These are phyloP conservation scores for Trametes cinnabarina DNA, from an alignment of 768 basidiomycete species.

Conservation along the genomic window DNA sequence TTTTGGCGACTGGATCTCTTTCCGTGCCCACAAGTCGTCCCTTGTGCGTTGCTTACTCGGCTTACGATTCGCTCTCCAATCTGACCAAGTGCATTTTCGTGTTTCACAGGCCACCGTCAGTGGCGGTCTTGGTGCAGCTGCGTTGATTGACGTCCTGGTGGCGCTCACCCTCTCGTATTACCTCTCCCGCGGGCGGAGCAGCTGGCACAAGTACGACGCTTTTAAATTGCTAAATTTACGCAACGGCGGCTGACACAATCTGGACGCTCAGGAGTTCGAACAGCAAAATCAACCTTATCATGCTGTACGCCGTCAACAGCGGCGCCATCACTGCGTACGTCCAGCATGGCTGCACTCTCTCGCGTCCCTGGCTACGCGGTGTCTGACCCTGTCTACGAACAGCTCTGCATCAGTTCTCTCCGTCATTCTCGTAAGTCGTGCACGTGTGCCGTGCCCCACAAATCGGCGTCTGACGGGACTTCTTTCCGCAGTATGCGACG, in stretches of 20 bases:
- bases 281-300: slow-evolving; percentile 11
- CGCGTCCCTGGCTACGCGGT: background rate
- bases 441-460: background rate
- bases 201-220: background rate
- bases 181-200: slow-evolving; percentile 5
- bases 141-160: slow-evolving; percentile 12
- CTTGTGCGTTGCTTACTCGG: background rate
- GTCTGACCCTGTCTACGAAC: background rate
- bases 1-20: background rate
- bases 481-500: background rate
- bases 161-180: slow-evolving; percentile 16
- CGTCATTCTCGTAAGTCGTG: slow-evolving; percentile 10
- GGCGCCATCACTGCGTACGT: slow-evolving; percentile 17
- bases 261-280: slow-evolving; percentile 2
- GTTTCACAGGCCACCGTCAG: slow-evolving; percentile 1
- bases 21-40: slow-evolving; percentile 9
- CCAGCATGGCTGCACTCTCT: background rate
- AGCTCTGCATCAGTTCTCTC: slow-evolving; percentile 14
- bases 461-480: background rate
- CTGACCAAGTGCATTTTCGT: background rate
- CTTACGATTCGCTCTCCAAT: no score
- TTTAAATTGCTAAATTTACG: background rate
- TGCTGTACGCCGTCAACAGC: slow-evolving; percentile 14
- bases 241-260: background rate
- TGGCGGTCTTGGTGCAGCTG: slow-evolving; percentile 11